Evolutionary conservation across 78 protist genomes (phyloP), one percentile per base, ranked within the genome.

Genomic region (Pirum gemmata): DNA sequence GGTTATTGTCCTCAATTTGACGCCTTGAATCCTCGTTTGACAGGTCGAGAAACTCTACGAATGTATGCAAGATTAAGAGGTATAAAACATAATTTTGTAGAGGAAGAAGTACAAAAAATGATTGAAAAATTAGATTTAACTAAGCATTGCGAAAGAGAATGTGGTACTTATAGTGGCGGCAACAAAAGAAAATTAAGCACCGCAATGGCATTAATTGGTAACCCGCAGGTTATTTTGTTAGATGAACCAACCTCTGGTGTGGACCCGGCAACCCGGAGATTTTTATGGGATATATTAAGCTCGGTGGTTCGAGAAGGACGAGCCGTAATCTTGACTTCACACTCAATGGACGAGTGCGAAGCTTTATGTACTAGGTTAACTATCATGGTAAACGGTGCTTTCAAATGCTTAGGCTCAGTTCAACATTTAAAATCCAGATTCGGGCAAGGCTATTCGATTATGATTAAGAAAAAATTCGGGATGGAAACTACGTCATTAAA

Each of bases 1-100:
- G 97, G 97, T 29, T 76, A 93, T 76, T 91, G 94, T 82, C 97
- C 97, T 73, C 91, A 89, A 67, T 79, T 89, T 80, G 92, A 90
- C 36, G 92, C 87, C 38, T 38, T 90, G 26, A 73, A 72, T 29
- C 87, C 41, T 0, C 40, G 41, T 35, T 37, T 93, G 73, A 89
- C 95, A 1, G 94, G 90, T 1, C 79, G 93, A 1, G 95, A 95
- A 79, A 96, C 93, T 73, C 86, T 96, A 74, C 34, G 0, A 27
- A 89, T 96, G 74, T 96, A 90, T 74, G 95, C 91, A 25, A 82
- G 96, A 33, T 41, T 96, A 27, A 79, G 92, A 40, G 95, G 95
- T 51, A 40, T 91, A 27, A 67, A 27, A 67, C 74, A n/a, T n/a
- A n/a, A n/a, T n/a, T n/a, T n/a, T n/a, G n/a, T n/a, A n/a, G n/a